Evolutionary conservation across 805 yeast species (phyloP).

Genomic region (Yarrowia keelungensis): DNA sequence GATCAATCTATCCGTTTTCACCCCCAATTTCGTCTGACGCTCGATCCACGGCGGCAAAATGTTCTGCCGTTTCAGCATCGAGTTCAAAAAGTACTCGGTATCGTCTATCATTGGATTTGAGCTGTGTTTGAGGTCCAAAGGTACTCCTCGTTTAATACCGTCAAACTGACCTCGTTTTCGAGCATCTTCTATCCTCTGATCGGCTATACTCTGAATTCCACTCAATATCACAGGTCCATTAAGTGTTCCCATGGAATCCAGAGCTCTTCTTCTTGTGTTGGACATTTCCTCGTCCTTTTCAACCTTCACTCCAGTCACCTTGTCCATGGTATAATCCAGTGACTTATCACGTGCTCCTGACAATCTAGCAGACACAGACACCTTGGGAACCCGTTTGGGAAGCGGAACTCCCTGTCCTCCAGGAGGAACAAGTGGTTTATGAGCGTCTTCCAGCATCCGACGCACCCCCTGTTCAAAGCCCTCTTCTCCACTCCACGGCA

Average conservation of each 20-base stretch:
- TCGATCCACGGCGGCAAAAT: slow-evolving; percentile 92
- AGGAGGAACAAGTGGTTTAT: slow-evolving; percentile 51
- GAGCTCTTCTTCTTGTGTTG: slow-evolving; percentile 67
- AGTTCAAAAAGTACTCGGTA: slow-evolving; percentile 80
- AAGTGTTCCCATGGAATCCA: slow-evolving; percentile 55
- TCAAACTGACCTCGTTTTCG: slow-evolving; percentile 72
- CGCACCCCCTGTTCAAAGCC: slow-evolving; percentile 55
- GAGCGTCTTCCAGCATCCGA: slow-evolving; percentile 64
- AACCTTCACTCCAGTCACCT: slow-evolving; percentile 48
- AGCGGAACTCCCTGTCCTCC: not conserved
- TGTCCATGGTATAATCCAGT: slow-evolving; percentile 66
- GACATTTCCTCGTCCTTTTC: slow-evolving; percentile 54
- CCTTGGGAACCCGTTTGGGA: not conserved
- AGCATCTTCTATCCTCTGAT: slow-evolving; percentile 77
- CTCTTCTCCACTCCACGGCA: slow-evolving; percentile 70
- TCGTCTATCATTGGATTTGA: slow-evolving; percentile 65
- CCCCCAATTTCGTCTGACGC: slow-evolving; percentile 65
- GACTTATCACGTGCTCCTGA: slow-evolving; percentile 68
- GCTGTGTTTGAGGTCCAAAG: slow-evolving; percentile 52
- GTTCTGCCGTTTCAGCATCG: slow-evolving; percentile 73
- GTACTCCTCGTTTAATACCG: slow-evolving; percentile 69
- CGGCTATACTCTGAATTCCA: slow-evolving; percentile 71
- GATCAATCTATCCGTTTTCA: slow-evolving; percentile 55
- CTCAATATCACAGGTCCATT: slow-evolving; percentile 50
- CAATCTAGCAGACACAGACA: not conserved